Base-by-base conservation (phyloP, 169 alveolate species). In the Babesia bigemina region DNA sequence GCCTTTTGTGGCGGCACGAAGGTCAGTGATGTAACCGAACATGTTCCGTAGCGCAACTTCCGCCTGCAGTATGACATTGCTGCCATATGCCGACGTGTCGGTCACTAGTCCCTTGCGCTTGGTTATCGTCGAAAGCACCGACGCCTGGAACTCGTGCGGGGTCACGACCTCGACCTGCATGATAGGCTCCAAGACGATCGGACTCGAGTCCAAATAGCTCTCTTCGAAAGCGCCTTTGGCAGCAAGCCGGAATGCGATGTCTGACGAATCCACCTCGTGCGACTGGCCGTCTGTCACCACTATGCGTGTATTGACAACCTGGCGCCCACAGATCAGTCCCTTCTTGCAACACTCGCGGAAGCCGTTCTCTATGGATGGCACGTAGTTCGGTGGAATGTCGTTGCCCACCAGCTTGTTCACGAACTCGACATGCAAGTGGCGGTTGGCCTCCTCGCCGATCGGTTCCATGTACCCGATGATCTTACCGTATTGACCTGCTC, bases 401-500 rank as follows among this genome's bases (percentile, higher is more conserved):
- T 92, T 91, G 17, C 98, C 98, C 36, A 86, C 78, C 70, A 91
- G 74, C 61, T 85, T 79, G 74, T 85, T 87, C 42, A 82, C 76
- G 71, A 85, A 78, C 42, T 92, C 94, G 22, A 85, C 87, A 48
- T 76, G 84, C 59, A 89, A 69, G 71, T 67, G 74, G 48, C 69
- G 83, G 45, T 88, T 81, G 28, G 91, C 85, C 58, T 94, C 93
- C 28, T 87, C 93, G 16, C 90, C 76, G 22, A 90, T 76, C 8
- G 98, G 98, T 85, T 95, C 98, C 26, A 95, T 74, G 78, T 94
- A 93, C 4, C 98, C 98, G 19, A 90, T 90, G 21, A 93, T 87
- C 86, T 94, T 95, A 42, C 98, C 99, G 86, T 93, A 96, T 76
- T 96, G 95, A n/a, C 99, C 99, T 22, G 98, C 97, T 45, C 99